Evolutionary conservation across 2,329 filamentous ascomycete genomes (phyloP).

Genomic region (Pyricularia sp.): DNA sequence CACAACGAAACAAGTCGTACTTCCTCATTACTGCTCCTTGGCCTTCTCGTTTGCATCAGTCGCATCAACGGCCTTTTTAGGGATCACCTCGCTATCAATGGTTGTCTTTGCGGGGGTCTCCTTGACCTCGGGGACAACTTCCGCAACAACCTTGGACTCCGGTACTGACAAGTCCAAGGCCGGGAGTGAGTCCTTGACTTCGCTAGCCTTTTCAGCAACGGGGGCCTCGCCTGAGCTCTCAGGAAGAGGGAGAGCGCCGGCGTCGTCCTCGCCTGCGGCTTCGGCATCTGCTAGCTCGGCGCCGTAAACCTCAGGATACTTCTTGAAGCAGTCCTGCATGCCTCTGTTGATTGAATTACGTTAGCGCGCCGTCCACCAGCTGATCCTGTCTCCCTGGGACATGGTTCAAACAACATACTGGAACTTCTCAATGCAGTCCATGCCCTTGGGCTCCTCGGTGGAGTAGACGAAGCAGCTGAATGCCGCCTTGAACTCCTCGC

Average conservation of each 20-base stretch:
- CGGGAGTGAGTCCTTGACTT: background rate
- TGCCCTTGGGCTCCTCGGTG: constrained; percentile 89
- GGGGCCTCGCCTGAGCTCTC: background rate
- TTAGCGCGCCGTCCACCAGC: background rate
- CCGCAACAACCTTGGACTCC: background rate
- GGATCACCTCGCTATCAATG: constrained; percentile 5
- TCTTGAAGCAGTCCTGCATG: constrained; percentile 96
- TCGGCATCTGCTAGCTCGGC: constrained; percentile 77
- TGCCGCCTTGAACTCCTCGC: constrained; percentile 87
- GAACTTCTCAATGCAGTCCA: constrained; percentile 96
- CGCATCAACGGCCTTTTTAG: constrained; percentile 18
- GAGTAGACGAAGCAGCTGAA: constrained; percentile 99
- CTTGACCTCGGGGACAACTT: background rate
- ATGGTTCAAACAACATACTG: constrained; percentile 54
- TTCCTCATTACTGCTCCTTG: background rate
- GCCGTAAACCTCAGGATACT: constrained; percentile 88
- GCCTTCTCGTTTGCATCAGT: constrained; percentile 18
- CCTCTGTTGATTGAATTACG: constrained; percentile 42
- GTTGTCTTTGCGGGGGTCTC: background rate
- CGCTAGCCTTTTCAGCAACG: background rate
- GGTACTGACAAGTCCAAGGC: background rate
- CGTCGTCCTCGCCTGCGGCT: constrained; percentile 18
- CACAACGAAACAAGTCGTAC: background rate
- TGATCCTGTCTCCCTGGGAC: background rate
- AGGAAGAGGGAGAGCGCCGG: background rate